Evolutionary conservation across 805 yeast species (phyloP), one percentile per base, ranked within the genome.

Genomic region (Spathaspora arborariae): DNA sequence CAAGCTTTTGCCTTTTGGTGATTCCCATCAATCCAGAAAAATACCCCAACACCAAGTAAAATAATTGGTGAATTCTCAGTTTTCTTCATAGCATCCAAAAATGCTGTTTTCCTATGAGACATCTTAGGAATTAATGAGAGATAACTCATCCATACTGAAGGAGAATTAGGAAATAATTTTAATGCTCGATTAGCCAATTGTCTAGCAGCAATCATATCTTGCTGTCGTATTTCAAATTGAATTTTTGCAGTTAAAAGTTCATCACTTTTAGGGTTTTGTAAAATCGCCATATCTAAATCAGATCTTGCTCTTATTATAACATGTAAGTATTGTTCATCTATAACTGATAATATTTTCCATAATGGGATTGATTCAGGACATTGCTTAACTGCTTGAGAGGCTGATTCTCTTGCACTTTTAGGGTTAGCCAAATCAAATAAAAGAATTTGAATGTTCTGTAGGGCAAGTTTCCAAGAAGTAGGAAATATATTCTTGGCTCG

Each of bases 11-110:
- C 88, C 52, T 82, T 84, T 1, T 75, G 65, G 20, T 74, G 63
- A 52, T 85, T 85, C 0, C 85, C 84, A 20, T 80, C 85, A 1
- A 67, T 56, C 83, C 84, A 84, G 51, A 90, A 82, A 46, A 80
- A 77, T 10, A 72, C 65, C 0, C 94, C 97, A 26, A 89, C 82
- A 0, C 79, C 74, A 10, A 79, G 53, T 10, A 91, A 66, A 1
- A 92, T 77, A 15, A 71, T 49, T 0, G 84, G 73, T 43, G 82
- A 72, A 51, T 85, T 85, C 38, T 76, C 67, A 0, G 96, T 86
- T 9, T 73, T 73, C 47, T 76, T 79, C 51, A 92, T 69, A 0
- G 97, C 96, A 55, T 84, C 87, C 20, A 82, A 73, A 44, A 85
- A 82, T 6, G 79, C 67, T 15, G 79, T 78, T 61, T 81, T 76